These are phyloP conservation scores for Alternaria ethzedia DNA, from an alignment of 2,329 filamentous ascomycete species.

Conservation along the genomic window DNA sequence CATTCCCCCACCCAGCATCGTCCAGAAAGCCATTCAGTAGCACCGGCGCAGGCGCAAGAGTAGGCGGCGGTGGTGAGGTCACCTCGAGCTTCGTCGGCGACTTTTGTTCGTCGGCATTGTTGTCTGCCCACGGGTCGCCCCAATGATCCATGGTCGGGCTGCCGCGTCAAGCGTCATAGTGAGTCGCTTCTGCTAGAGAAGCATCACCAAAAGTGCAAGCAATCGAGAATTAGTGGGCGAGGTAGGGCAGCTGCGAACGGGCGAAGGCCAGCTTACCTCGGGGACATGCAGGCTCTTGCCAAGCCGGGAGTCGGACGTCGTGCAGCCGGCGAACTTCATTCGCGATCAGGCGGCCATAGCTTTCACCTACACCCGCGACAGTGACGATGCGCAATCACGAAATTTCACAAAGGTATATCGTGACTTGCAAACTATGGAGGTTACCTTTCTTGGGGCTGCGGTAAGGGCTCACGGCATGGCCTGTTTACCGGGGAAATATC, in stretches of 20 bases:
- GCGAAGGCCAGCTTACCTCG: constrained; percentile 13
- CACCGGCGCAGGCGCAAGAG: constrained; percentile 20
- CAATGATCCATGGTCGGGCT: constrained; percentile 49
- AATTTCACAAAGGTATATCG: not conserved
- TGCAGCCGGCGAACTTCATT: not conserved
- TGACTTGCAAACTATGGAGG: not conserved
- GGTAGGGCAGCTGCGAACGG: not conserved
- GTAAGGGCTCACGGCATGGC: not conserved
- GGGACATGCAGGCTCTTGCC: constrained; percentile 15
- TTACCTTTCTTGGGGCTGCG: not conserved
- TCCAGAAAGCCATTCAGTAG: constrained; percentile 42
- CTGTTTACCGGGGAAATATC: not conserved
- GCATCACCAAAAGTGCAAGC: constrained; percentile 30
- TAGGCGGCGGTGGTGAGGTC: constrained; percentile 24
- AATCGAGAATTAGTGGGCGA: not conserved
- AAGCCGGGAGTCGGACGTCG: constrained; percentile 14
- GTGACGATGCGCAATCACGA: not conserved
- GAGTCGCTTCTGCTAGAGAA: constrained; percentile 36
- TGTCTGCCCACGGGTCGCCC: constrained; percentile 50
- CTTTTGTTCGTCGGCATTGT: constrained; percentile 36
- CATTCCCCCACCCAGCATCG: constrained; percentile 46
- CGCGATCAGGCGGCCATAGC: not conserved
- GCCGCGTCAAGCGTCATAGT: constrained; percentile 44
- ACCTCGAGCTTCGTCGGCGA: constrained; percentile 33
- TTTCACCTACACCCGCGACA: not conserved